Evolutionary conservation across 305 asterid species (phyloP), one percentile per base, ranked within the genome.

Genomic region (Nicotiana rustica): DNA sequence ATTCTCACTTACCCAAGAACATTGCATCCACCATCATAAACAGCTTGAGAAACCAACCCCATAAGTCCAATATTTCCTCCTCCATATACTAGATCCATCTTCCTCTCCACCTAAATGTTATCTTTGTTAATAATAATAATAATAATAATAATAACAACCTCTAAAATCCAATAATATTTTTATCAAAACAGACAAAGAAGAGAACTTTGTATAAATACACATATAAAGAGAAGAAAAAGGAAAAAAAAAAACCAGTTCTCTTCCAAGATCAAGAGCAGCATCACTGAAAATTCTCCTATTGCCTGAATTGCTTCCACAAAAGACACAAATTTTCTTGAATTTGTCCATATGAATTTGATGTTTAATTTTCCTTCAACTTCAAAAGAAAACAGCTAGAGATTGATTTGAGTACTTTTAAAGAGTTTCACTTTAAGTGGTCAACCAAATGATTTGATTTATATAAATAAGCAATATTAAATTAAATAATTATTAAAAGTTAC

Each of bases 241-340:
- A 60, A 71, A 31, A 57, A 19, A 44, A 57, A 19, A 44, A 55
- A 90, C 92, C 92, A 90, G 85, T 87, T 88, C 84, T 81, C 86
- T 85, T 78, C 92, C 93, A 67, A 91, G 92, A 85, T 89, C 91
- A 82, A 86, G 86, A 59, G 92, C 93, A 81, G 93, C 93, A 85
- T 89, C 92, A 81, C 91, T 88, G 86, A 91, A 91, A 59, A 91
- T 86, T 88, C 82, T 85, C 64, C 87, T 89, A 35, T 88, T 67
- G 9, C 93, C 93, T 17, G 85, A 67, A 81, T 91, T 91, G 52
- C 93, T 91, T 49, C 93, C 93, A 83, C 93, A 89, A 85, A 88
- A 91, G 29, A 90, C 93, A 77, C 93, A 91, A 78, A 91, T 88
- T 86, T 86, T 89, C 81, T 86, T 88, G 87, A 89, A 89, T 15